phyloP scores from a whole-genome alignment of 495 filamentous ascomycete species.

The Aspergillus sclerotiicarbonarius region DNA sequence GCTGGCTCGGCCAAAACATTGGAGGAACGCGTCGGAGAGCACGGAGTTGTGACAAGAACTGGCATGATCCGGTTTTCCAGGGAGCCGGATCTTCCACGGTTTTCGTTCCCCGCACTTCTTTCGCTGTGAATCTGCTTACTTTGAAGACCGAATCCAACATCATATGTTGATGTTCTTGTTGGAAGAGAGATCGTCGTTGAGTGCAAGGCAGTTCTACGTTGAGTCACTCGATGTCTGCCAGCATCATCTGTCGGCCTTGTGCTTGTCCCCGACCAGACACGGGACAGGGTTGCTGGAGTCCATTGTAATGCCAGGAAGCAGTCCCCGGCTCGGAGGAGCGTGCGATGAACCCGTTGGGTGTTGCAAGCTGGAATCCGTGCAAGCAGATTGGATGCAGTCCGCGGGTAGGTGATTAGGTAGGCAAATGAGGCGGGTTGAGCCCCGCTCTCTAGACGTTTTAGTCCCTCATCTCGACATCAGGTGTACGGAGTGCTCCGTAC shows the following conservation, averaged over 20 bases:
- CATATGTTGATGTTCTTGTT: slow-evolving; percentile 3
- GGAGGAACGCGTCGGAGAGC: slow-evolving; percentile 30
- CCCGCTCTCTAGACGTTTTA: background rate
- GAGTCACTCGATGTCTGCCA: background rate
- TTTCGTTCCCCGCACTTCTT: slow-evolving; percentile 1
- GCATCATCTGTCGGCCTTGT: background rate
- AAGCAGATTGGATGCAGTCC: slow-evolving; percentile 7
- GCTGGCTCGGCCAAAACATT: slow-evolving; percentile 29
- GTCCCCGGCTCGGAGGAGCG: background rate
- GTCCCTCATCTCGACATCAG: background rate
- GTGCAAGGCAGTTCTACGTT: background rate
- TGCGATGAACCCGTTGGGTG: background rate
- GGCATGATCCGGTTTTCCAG: background rate
- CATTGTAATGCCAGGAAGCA: background rate
- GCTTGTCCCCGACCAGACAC: background rate
- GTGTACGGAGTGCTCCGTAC: no score
- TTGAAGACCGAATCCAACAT: slow-evolving; percentile 1
- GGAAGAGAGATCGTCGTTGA: background rate
- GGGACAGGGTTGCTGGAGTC: background rate
- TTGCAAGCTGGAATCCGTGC: background rate
- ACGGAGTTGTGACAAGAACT: slow-evolving; percentile 18
- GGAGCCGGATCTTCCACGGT: background rate
- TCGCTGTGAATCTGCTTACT: slow-evolving; percentile 5
- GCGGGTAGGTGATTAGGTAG: slow-evolving; percentile 1
- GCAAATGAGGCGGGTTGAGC: background rate